phyloP scores from a whole-genome alignment of 441 rosid species.

The Flueggea neowawraea region DNA sequence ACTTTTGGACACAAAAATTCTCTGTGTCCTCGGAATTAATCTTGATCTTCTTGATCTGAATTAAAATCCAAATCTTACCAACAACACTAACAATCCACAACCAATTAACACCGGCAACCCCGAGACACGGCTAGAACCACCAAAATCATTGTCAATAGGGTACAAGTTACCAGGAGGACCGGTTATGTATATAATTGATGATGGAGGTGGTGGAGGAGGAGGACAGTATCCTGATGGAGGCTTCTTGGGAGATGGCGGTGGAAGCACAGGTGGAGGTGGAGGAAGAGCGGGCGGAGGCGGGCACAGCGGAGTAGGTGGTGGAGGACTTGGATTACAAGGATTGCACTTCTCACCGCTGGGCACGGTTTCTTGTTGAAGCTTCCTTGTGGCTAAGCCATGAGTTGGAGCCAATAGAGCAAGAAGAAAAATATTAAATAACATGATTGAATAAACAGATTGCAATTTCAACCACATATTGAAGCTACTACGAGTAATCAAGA shows the following conservation, averaged over 20 bases:
- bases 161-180: slow-evolving; percentile 80
- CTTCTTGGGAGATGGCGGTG: slow-evolving; percentile 46
- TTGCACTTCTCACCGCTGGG: slow-evolving; percentile 40
- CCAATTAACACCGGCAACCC: slow-evolving; percentile 25
- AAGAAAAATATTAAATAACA: slow-evolving; percentile 11
- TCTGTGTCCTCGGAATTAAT: too few species aligned
- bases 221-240: slow-evolving; percentile 42
- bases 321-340: slow-evolving; percentile 50
- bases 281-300: too few species aligned
- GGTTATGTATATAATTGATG: slow-evolving; percentile 56
- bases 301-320: slow-evolving; percentile 14
- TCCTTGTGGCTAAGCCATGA: slow-evolving; percentile 33
- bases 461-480: slow-evolving; percentile 16
- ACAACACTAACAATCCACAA: slow-evolving; percentile 38
- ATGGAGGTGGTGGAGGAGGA: slow-evolving; percentile 37
- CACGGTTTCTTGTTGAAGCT: slow-evolving; percentile 33
- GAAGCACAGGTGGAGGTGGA: slow-evolving; percentile 37
- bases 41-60: too few species aligned
- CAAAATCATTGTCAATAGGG: slow-evolving; percentile 47
- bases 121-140: slow-evolving; percentile 19
- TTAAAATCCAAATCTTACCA: slow-evolving; percentile 21
- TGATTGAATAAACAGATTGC: slow-evolving; percentile 2
- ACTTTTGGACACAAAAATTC: too few species aligned
- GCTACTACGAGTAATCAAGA: too few species aligned
- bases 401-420: slow-evolving; percentile 19